These are phyloP conservation scores for Elsinoe fawcettii DNA, from an alignment of 2,329 filamentous ascomycete genomes.

Conservation along the genomic window DNA sequence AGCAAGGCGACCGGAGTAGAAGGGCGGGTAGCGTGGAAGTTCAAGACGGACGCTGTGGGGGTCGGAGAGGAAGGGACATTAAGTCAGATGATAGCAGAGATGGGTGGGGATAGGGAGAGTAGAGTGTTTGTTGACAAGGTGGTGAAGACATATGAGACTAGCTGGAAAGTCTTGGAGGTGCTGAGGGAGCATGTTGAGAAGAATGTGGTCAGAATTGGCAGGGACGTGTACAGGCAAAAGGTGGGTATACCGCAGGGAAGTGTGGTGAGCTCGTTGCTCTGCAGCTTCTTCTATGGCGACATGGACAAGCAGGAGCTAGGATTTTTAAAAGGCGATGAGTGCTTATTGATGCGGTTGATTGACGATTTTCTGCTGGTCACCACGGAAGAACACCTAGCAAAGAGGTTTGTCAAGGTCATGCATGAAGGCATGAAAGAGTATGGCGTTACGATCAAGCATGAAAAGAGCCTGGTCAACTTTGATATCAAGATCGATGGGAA, in stretches of 20 bases:
- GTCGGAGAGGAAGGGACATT: slow-evolving; percentile 28
- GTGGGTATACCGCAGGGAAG: slow-evolving; percentile 90
- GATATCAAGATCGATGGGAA: slow-evolving; percentile 54
- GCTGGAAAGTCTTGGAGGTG: slow-evolving; percentile 57
- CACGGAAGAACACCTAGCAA: slow-evolving; percentile 57
- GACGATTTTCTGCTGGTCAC: slow-evolving; percentile 93
- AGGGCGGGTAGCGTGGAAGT: slow-evolving; percentile 32
- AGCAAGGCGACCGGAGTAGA: slow-evolving; percentile 28
- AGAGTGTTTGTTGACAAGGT: slow-evolving; percentile 71
- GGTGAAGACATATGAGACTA: slow-evolving; percentile 49
- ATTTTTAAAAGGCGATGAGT: slow-evolving; percentile 52
- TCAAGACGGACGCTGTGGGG: slow-evolving; percentile 33
- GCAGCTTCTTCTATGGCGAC: slow-evolving; percentile 93
- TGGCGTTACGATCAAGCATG: slow-evolving; percentile 66
- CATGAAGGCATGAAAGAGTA: slow-evolving; percentile 69
- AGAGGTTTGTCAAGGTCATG: slow-evolving; percentile 70
- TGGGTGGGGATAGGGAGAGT: slow-evolving; percentile 41
- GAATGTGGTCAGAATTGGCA: slow-evolving; percentile 83
- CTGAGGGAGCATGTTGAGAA: slow-evolving; percentile 70
- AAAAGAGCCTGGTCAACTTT: slow-evolving; percentile 84
- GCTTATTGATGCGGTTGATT: slow-evolving; percentile 70
- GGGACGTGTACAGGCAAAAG: slow-evolving; percentile 80
- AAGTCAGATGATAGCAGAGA: slow-evolving; percentile 22
- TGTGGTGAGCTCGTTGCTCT: slow-evolving; percentile 74
- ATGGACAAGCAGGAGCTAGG: slow-evolving; percentile 62